Evolutionary conservation across 495 filamentous ascomycete species (phyloP).

Genomic region (Neurospora sp.): DNA sequence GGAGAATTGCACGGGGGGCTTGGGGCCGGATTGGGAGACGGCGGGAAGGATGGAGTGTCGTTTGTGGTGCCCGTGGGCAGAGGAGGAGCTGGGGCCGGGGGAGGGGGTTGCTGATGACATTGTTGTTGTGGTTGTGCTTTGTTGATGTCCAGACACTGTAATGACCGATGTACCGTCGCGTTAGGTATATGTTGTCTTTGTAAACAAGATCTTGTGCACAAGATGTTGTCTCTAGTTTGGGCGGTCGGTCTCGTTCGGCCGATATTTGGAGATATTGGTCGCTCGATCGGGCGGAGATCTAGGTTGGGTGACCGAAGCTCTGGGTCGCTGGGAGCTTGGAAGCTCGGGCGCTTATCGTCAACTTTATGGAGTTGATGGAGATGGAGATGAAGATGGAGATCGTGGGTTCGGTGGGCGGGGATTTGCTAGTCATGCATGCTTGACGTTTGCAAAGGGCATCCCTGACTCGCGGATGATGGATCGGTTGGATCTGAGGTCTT

Average conservation of each 20-base stretch:
- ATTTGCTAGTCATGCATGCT: background rate
- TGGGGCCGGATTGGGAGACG: conserved; percentile 32
- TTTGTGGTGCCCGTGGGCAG: conserved; percentile 23
- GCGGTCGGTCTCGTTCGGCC: background rate
- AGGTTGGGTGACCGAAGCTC: background rate
- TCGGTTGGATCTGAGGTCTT: background rate
- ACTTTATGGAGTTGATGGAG: background rate
- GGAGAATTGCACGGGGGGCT: conserved; percentile 61
- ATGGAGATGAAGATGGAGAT: background rate
- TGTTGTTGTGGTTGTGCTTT: background rate
- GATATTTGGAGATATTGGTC: background rate
- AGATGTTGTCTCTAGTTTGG: background rate
- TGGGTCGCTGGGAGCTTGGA: background rate
- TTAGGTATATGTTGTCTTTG: background rate
- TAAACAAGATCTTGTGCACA: background rate
- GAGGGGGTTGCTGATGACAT: conserved; percentile 10
- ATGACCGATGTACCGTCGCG: background rate
- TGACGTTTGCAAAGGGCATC: background rate
- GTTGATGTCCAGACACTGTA: background rate
- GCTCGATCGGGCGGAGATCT: background rate
- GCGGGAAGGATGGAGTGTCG: conserved; percentile 41
- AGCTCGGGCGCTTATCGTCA: background rate
- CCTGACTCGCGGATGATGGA: background rate
- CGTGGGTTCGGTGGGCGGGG: background rate
- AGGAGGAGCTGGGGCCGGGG: conserved; percentile 6